phyloP scores from a whole-genome alignment of 2,329 filamentous ascomycete species.

The Hymenoscyphus salicellus region DNA sequence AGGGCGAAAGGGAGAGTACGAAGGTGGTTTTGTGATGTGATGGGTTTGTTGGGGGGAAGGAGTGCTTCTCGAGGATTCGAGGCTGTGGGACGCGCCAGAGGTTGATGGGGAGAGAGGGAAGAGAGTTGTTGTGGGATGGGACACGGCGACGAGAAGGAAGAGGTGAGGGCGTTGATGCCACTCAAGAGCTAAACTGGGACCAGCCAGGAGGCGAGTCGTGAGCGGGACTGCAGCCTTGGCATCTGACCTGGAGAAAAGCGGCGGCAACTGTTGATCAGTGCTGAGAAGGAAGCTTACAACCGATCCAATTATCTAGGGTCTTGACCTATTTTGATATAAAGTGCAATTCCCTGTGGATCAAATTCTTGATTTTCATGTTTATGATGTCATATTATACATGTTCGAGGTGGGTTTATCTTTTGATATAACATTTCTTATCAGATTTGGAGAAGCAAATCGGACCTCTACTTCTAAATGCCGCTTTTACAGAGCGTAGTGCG shows the following conservation, averaged over 20 bases:
- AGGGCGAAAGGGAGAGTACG: slow-evolving; percentile 34
- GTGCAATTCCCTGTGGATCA: not conserved
- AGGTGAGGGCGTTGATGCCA: slow-evolving; percentile 7
- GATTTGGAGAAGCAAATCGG: too few relatives aligned
- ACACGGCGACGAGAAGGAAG: not conserved
- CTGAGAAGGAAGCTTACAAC: not conserved
- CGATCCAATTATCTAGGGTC: not conserved
- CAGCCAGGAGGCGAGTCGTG: not conserved
- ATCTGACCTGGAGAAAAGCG: not conserved
- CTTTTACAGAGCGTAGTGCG: not conserved
- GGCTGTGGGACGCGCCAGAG: slow-evolving; percentile 30
- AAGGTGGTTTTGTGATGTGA: slow-evolving; percentile 11
- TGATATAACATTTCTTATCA: not conserved
- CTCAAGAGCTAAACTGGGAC: not conserved
- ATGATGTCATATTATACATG: not conserved
- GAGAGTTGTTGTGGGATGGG: not conserved
- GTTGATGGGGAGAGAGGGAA: slow-evolving; percentile 22
- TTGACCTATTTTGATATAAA: not conserved
- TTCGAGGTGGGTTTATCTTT: not conserved
- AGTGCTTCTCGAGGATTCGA: slow-evolving; percentile 39
- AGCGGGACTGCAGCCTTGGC: not conserved
- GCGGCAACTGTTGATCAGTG: not conserved
- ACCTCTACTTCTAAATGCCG: not conserved
- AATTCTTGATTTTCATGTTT: not conserved
- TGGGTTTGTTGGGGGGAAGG: slow-evolving; percentile 30